Conservation (phyloP, 495 filamentous ascomycete species). For the Trichoderma gamsii region DNA sequence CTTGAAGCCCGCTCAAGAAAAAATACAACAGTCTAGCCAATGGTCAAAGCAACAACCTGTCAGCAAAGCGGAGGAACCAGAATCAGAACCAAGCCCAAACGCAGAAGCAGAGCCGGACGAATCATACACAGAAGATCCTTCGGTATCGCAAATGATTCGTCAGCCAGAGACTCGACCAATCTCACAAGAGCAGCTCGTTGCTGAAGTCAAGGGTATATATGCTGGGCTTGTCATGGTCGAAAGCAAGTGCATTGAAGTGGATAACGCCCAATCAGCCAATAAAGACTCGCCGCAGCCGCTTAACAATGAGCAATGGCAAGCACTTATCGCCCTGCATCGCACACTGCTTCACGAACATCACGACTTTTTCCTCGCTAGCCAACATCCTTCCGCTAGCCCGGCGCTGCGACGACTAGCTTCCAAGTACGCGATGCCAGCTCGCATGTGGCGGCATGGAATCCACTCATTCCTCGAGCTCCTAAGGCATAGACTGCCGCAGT, state of each 20-base stretch:
- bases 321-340: constrained; percentile 61
- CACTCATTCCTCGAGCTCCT: constrained; percentile 68
- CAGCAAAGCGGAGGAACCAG: not conserved
- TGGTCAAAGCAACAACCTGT: not conserved
- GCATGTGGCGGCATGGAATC: constrained; percentile 67
- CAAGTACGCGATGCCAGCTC: constrained; percentile 72
- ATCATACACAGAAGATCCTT: not conserved
- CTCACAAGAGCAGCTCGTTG: constrained; percentile 66
- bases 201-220: constrained; percentile 71
- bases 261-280: constrained; percentile 51
- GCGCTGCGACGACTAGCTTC: constrained; percentile 53
- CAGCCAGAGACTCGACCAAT: constrained; percentile 64
- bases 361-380: constrained; percentile 67
- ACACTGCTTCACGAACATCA: constrained; percentile 64
- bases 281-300: constrained; percentile 36
- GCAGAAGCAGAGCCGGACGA: not conserved
- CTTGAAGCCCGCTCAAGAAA: not conserved
- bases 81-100: not conserved
- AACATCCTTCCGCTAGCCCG: constrained; percentile 63
- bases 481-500: constrained; percentile 60
- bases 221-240: constrained; percentile 73
- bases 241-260: constrained; percentile 68
- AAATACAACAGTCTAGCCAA: not conserved
- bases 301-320: constrained; percentile 63
- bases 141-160: constrained; percentile 24